These are phyloP conservation scores for Chrysoporthe puriensis DNA, from an alignment of 2,329 filamentous ascomycete species.

Conservation along the genomic window DNA sequence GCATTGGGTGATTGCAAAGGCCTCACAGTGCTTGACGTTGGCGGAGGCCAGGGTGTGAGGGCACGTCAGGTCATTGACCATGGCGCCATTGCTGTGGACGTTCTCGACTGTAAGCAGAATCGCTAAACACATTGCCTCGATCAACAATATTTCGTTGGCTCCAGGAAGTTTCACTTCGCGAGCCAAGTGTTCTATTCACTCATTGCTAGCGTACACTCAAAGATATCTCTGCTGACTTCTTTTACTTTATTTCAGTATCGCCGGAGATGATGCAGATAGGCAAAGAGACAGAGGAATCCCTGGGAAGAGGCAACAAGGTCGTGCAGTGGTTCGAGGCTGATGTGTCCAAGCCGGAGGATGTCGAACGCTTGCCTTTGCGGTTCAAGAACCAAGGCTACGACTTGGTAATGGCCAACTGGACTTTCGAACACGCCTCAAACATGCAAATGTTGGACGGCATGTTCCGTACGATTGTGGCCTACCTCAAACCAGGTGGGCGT, in stretches of 20 bases:
- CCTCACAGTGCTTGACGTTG: constrained; percentile 37
- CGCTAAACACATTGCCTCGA: not conserved
- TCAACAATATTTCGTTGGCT: not conserved
- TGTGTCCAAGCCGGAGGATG: constrained; percentile 25
- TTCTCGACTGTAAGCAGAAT: constrained; percentile 33
- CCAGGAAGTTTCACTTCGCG: not conserved
- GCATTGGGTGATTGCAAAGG: constrained; percentile 36
- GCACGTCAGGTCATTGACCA: constrained; percentile 34
- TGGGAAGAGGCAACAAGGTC: constrained; percentile 17
- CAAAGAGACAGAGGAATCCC: constrained; percentile 21
- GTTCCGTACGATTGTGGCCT: constrained; percentile 28
- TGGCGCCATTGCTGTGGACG: constrained; percentile 35
- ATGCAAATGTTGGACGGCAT: constrained; percentile 30
- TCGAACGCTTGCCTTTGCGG: constrained; percentile 26
- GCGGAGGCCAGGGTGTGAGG: constrained; percentile 37
- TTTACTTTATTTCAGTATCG: constrained; percentile 29
- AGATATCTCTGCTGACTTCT: not conserved
- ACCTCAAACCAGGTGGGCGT: constrained; percentile 31
- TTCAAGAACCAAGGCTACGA: constrained; percentile 31
- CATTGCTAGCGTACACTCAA: too few species aligned
- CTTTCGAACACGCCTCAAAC: constrained; percentile 30
- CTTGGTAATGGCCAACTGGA: constrained; percentile 32
- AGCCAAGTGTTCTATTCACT: too few species aligned
- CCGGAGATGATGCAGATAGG: constrained; percentile 35
- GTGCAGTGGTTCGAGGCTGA: constrained; percentile 30